phyloP scores from a whole-genome alignment of 2,329 filamentous ascomycete genomes.

The Trichophyton verrucosum region DNA sequence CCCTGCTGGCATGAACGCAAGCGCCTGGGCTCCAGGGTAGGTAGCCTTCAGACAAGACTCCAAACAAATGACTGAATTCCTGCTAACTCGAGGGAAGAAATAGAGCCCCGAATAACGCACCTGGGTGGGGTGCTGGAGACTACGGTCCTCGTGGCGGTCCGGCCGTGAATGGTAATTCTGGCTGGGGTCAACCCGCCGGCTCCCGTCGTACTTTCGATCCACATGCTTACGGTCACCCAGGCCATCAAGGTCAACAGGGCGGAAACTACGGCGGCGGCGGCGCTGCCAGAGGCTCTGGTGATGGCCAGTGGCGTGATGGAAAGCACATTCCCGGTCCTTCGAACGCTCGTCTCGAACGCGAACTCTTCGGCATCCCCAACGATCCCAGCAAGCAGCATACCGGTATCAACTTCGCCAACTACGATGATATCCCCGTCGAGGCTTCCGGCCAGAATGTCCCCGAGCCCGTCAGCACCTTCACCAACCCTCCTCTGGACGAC shows the following conservation, averaged over 20 bases:
- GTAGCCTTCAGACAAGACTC: slow-evolving; percentile 1
- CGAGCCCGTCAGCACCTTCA: slow-evolving; percentile 81
- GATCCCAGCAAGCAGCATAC: slow-evolving; percentile 92
- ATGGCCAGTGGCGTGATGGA: slow-evolving; percentile 92
- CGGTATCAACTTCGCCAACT: slow-evolving; percentile 99
- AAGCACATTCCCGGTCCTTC: slow-evolving; percentile 86
- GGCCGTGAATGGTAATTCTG: slow-evolving; percentile 27
- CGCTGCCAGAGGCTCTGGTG: slow-evolving; percentile 68
- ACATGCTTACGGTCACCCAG: slow-evolving; percentile 49
- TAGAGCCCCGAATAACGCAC: slow-evolving; percentile 14
- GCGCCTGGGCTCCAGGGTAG: slow-evolving; percentile 24
- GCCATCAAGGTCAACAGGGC: slow-evolving; percentile 34
- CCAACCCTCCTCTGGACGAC: slow-evolving; percentile 87
- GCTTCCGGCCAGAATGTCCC: slow-evolving; percentile 89
- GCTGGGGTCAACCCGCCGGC: slow-evolving; percentile 23
- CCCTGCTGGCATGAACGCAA: slow-evolving; percentile 13
- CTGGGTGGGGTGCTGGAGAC: slow-evolving; percentile 3
- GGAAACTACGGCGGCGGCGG: slow-evolving; percentile 25
- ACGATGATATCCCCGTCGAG: slow-evolving; percentile 98
- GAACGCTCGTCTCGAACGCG: slow-evolving; percentile 83
- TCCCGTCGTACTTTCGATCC: slow-evolving; percentile 43
- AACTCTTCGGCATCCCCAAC: slow-evolving; percentile 83
- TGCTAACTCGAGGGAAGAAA: slow-evolving; percentile 14
- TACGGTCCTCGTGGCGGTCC: slow-evolving; percentile 17
- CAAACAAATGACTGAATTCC: slow-evolving; percentile 2